Evolutionary conservation across 495 filamentous ascomycete species (phyloP), one percentile per base, ranked within the genome.

Genomic region (Bryoglossum gracile): DNA sequence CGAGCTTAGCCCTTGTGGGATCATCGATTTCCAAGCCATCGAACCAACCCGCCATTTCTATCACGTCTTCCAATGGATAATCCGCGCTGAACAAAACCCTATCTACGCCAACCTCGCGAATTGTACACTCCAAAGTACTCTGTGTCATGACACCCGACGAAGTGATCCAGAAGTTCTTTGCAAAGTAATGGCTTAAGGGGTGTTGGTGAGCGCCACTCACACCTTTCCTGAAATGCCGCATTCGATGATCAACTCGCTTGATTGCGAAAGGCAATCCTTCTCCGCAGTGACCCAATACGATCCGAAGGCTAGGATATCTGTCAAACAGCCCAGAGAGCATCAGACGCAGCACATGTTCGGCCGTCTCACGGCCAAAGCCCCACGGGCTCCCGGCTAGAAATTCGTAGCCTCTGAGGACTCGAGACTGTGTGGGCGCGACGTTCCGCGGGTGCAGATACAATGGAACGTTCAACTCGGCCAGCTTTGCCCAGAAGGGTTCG

Each of bases 401-500:
- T 8, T 6, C 4, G 10, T 42, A 42, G 6, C 8, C n/a, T 14
- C 8, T 9, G 19, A 5, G 23, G 8, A 23, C 10, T 4, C 39
- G 39, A 8, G 18, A 19, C 39, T 42, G 39, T 4, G 8, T 19
- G 8, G 39, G 39, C 22, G 39, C 16, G 4, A 19, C 16, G 8
- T 8, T 42, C 9, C 39, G 39, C 9, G 39, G 39, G 19, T 42
- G 39, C 16, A 42, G 18, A 19, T 42, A 42, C 10, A 42, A 14
- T 6, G 39, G 39, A 4, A 18, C n/a, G 6, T 18, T 9, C 17
- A 18, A 14, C n/a, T 42, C 23, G 16, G 16, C 10, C 6, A 42
- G 39, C 39, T 21, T 42, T 8, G 39, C 39, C 39, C 39, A 42
- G 39, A 24, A 42, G n/a, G 39, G 39, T 19, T 42, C 39, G 39